These are phyloP conservation scores for Striga hermonthica DNA, from an alignment of 305 asterid genomes.

Conservation along the genomic window DNA sequence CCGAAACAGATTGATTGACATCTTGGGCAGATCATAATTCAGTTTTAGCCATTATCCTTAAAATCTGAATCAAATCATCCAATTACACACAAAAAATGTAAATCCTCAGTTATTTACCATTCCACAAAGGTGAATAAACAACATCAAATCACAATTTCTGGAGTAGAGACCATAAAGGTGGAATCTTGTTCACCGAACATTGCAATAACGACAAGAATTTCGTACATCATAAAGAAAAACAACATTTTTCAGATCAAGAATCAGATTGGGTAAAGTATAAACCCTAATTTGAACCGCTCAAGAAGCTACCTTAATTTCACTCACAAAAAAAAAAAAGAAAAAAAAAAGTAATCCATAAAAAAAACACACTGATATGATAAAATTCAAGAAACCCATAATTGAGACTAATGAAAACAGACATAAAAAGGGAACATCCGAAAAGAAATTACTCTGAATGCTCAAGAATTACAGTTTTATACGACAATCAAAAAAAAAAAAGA, in stretches of 20 bases:
- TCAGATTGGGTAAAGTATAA: slow-evolving; percentile 33
- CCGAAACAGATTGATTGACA: too few species aligned
- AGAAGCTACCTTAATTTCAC: slow-evolving; percentile 23
- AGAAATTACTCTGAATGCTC: slow-evolving; percentile 17
- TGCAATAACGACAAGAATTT: slow-evolving; percentile 16
- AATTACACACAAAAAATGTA: slow-evolving; percentile 2
- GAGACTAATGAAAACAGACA: not conserved
- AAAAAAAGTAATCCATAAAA: slow-evolving; percentile 16
- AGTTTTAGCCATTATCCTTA: not conserved
- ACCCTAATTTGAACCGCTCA: slow-evolving; percentile 34
- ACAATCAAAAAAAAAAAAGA: slow-evolving; percentile 13
- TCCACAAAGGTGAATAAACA: not conserved
- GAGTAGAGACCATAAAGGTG: slow-evolving; percentile 20
- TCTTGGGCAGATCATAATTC: too few species aligned
- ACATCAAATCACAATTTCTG: slow-evolving; percentile 16
- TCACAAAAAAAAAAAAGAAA: slow-evolving; percentile 7
- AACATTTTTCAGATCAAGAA: slow-evolving; percentile 36
- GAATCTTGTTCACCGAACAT: slow-evolving; percentile 23
- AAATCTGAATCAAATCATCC: slow-evolving; percentile 11
- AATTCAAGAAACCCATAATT: slow-evolving; percentile 28
- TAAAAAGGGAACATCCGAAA: slow-evolving; percentile 7
- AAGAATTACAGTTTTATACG: slow-evolving; percentile 2
- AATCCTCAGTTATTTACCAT: slow-evolving; percentile 9
- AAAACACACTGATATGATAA: slow-evolving; percentile 23
- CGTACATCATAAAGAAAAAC: slow-evolving; percentile 2